phyloP scores from a whole-genome alignment of 495 filamentous ascomycete genomes.

The Neurospora sp. region DNA sequence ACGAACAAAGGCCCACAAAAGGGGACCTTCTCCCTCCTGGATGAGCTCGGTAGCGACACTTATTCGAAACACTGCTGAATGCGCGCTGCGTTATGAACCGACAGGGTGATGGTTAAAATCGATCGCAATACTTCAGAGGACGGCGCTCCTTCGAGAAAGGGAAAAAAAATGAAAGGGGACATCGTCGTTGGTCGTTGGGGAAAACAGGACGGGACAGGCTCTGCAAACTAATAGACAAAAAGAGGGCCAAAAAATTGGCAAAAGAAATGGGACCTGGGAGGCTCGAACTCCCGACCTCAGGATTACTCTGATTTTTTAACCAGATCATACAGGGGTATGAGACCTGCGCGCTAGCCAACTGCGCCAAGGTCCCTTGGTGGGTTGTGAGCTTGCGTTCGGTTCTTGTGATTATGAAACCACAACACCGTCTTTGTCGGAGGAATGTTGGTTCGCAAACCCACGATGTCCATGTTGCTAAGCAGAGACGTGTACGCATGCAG shows the following conservation, averaged over 20 bases:
- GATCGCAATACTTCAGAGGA: too few relatives aligned
- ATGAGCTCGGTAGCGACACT: not conserved
- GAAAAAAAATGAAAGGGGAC: not conserved
- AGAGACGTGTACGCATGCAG: too few relatives aligned
- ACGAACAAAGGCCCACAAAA: not conserved
- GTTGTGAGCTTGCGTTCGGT: not conserved
- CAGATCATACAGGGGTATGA: slow-evolving; percentile 11
- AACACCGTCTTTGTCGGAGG: too few relatives aligned
- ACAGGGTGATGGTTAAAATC: too few relatives aligned
- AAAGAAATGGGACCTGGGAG: slow-evolving; percentile 11
- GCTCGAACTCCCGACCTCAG: slow-evolving; percentile 15
- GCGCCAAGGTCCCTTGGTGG: slow-evolving; percentile 4
- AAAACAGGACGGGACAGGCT: not conserved
- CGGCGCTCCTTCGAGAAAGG: too few relatives aligned
- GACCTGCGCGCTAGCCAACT: slow-evolving; percentile 14
- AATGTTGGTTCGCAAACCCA: too few relatives aligned
- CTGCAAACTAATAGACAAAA: not conserved
- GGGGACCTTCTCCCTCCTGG: too few relatives aligned
- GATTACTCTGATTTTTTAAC: slow-evolving; percentile 10
- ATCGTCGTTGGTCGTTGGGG: not conserved
- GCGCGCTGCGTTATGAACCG: too few relatives aligned
- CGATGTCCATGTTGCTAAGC: too few relatives aligned
- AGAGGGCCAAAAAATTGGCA: not conserved
- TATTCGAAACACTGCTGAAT: not conserved
- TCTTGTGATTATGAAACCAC: too few relatives aligned